phyloP scores from a whole-genome alignment of 106 monocot species.

The Triglochin maritima region DNA sequence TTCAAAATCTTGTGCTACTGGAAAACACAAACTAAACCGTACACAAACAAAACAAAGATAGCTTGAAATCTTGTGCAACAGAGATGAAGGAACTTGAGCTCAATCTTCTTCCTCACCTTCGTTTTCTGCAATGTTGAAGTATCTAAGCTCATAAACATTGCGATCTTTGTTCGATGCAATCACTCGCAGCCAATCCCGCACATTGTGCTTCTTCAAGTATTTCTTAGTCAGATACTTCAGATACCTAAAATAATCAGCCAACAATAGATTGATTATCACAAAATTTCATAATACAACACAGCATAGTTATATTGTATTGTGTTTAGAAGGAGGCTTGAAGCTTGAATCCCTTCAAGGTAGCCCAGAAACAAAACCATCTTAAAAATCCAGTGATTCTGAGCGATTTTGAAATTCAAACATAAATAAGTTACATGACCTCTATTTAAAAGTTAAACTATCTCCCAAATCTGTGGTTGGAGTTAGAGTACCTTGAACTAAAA shows the following conservation, averaged over 20 bases:
- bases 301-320: too few relatives aligned
- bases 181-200: constrained; percentile 16
- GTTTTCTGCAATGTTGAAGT: constrained; percentile 22
- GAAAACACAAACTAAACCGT: not conserved
- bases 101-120: constrained; percentile 16
- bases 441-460: too few relatives aligned
- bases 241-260: not conserved
- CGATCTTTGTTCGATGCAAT: constrained; percentile 17
- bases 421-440: too few relatives aligned
- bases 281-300: too few relatives aligned
- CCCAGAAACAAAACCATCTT: too few relatives aligned
- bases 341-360: too few relatives aligned
- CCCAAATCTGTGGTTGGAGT: too few relatives aligned
- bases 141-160: constrained; percentile 12
- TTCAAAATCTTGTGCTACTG: not conserved
- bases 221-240: constrained; percentile 11
- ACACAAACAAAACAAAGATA: not conserved
- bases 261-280: too few relatives aligned
- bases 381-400: too few relatives aligned
- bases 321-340: too few relatives aligned
- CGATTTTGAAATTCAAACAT: too few relatives aligned
- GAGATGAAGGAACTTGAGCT: not conserved
- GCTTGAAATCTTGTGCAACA: not conserved
- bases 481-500: too few relatives aligned
- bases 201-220: constrained; percentile 18